These are phyloP conservation scores for Oryza meyeriana DNA, from an alignment of 176 grass and related monocot genomes.

Conservation along the genomic window DNA sequence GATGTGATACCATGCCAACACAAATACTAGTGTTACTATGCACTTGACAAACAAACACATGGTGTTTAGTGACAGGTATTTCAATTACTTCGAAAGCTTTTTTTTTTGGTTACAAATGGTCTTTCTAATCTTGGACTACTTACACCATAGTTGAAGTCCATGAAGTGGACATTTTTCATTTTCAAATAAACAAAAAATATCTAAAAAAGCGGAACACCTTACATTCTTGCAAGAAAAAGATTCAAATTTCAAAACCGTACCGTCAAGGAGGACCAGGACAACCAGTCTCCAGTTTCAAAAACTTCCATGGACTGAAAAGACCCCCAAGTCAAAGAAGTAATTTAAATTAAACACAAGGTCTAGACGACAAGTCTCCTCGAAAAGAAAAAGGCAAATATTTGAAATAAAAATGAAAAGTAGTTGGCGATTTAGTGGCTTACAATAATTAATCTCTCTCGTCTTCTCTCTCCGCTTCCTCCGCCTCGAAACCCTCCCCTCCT, in stretches of 20 bases:
- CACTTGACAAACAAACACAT: too few relatives aligned
- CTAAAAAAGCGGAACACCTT: background rate
- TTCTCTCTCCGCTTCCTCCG: background rate
- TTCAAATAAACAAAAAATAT: background rate
- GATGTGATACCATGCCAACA: too few relatives aligned
- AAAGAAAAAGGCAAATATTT: background rate
- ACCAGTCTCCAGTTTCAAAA: background rate
- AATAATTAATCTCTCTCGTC: slow-evolving; percentile 18
- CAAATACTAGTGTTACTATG: too few relatives aligned
- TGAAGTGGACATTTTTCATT: background rate
- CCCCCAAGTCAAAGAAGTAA: background rate
- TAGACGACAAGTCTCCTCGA: background rate
- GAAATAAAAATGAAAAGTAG: background rate
- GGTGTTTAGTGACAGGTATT: too few relatives aligned
- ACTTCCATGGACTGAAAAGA: background rate
- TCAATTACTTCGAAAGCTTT: too few relatives aligned
- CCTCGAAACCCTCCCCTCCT: background rate
- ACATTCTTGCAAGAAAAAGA: too few relatives aligned
- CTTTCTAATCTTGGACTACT: too few relatives aligned
- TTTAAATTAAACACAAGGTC: background rate
- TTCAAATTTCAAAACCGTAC: too few relatives aligned
- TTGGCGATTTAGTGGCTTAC: background rate
- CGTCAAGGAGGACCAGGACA: background rate
- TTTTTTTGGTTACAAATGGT: too few relatives aligned
- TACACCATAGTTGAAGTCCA: background rate